A percentile compares a stretch with the other conserved stretches of the same genome.
Conservation (phyloP, 345 rosid species). For the Durio zibethinus region DNA sequence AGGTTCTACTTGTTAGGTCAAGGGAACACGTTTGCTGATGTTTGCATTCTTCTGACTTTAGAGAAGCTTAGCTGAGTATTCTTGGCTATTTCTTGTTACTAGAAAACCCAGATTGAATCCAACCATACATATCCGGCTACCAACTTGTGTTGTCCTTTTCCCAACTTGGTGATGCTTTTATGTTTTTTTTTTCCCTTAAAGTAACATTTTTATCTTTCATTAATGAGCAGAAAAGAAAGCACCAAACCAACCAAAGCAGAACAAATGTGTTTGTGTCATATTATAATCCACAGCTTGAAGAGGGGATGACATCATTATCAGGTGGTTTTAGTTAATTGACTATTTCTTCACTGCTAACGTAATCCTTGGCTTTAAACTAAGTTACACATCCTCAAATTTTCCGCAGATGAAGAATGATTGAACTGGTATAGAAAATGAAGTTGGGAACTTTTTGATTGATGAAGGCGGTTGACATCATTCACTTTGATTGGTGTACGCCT, state of each 20-base stretch:
- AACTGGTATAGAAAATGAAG: constrained; percentile 27
- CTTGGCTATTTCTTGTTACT: background rate
- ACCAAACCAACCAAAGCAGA: constrained; percentile 54
- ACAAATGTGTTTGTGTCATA: constrained; percentile 81
- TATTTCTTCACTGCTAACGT: background rate
- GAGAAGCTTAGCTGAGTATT: background rate
- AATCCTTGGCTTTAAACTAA: background rate
- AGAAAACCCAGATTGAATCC: background rate
- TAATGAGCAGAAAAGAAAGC: constrained; percentile 68
- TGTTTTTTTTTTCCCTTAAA: background rate
- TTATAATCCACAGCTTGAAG: constrained; percentile 40
- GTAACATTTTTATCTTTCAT: constrained; percentile 17
- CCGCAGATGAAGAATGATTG: constrained; percentile 20
- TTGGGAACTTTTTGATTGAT: constrained; percentile 15
- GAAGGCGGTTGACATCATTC: constrained; percentile 15
- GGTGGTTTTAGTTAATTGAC: constrained; percentile 23
- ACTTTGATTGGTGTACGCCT: constrained; percentile 19
- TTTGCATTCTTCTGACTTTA: background rate
- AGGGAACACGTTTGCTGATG: background rate
- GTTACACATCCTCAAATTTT: background rate
- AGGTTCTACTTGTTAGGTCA: background rate
- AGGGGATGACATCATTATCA: constrained; percentile 19
- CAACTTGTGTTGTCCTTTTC: constrained; percentile 19
- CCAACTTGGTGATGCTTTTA: background rate
- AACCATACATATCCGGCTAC: constrained; percentile 12